Conservation (phyloP, 176 grass and related monocot genomes). For the Phoenix roebelenii region DNA sequence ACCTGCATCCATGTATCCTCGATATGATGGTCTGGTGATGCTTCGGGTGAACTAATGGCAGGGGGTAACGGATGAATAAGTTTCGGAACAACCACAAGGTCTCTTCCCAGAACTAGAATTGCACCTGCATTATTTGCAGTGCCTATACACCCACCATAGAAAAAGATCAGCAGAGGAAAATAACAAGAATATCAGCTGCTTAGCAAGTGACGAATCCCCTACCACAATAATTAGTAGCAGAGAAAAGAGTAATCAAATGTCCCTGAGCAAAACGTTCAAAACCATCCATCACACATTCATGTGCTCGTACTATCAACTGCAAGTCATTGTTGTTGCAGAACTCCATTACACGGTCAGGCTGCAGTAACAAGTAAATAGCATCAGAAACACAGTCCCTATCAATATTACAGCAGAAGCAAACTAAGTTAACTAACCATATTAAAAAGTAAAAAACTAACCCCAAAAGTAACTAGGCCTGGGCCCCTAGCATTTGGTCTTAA, state of each 20-base stretch:
- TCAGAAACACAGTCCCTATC: conserved; percentile 9
- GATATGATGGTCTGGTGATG: conserved; percentile 76
- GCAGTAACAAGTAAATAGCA: conserved; percentile 29
- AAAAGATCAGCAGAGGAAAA: conserved; percentile 15
- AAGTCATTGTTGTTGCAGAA: conserved; percentile 99
- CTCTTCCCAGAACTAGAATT: conserved; percentile 95
- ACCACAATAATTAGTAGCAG: conserved; percentile 99
- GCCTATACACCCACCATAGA: conserved; percentile 35
- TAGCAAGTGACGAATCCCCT: conserved; percentile 10
- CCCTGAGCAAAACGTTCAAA: conserved; percentile 99
- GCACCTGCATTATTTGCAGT: conserved; percentile 99
- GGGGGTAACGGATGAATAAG: conserved; percentile 98
- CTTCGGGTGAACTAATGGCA: conserved; percentile 79
- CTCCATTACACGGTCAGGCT: conserved; percentile 99
- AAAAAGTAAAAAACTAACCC: conserved; percentile 43
- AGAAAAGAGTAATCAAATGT: conserved; percentile 98
- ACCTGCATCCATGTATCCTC: conserved; percentile 99
- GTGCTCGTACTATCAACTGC: conserved; percentile 93
- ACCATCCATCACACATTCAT: conserved; percentile 99
- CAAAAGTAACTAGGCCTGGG: conserved; percentile 98
- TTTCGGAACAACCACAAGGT: conserved; percentile 97
- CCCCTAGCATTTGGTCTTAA: conserved; percentile 92
- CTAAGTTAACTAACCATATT: neutral
- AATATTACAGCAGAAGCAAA: neutral
- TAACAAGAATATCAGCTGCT: neutral